Percentiles rank a stretch among this genome's conserved stretches.
phyloP scores from a whole-genome alignment of 352 stramenopile genomes.

The Pythium phragmiticola region DNA sequence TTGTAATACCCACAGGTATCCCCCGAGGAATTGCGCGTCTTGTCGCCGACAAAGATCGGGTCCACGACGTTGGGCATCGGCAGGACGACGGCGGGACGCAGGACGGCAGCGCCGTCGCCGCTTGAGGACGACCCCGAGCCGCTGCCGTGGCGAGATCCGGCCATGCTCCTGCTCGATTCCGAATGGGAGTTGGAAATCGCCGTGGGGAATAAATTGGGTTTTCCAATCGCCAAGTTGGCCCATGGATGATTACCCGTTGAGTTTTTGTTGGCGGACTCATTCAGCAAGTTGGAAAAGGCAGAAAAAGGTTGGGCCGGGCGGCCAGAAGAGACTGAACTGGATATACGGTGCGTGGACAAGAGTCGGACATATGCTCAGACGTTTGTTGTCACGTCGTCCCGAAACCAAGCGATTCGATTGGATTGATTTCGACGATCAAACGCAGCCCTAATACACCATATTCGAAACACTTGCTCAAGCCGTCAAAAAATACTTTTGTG shows the following conservation, averaged over 20 bases:
- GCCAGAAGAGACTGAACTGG: conserved; percentile 5
- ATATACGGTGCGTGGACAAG: neutral
- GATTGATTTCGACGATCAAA: neutral
- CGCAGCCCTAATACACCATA: neutral
- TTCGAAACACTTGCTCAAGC: neutral
- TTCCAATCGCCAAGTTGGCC: neutral
- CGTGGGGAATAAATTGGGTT: too few relatives aligned
- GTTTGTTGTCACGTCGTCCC: neutral
- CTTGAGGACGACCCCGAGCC: conserved; percentile 1
- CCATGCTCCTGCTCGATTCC: neutral
- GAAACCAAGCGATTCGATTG: neutral
- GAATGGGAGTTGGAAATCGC: neutral
- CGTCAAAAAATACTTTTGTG: neutral
- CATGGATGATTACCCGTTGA: neutral
- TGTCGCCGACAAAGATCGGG: conserved; percentile 32
- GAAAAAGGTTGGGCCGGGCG: neutral
- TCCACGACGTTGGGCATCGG: conserved; percentile 1
- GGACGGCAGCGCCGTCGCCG: neutral
- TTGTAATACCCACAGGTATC: conserved; percentile 70
- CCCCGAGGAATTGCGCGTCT: conserved; percentile 40
- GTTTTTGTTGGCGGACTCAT: neutral
- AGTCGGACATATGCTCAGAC: neutral
- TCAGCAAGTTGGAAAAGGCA: neutral
- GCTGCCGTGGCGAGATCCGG: conserved; percentile 18
- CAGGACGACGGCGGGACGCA: neutral